Conservation (phyloP, 2,329 filamentous ascomycete species). For the Fusarium globosum region DNA sequence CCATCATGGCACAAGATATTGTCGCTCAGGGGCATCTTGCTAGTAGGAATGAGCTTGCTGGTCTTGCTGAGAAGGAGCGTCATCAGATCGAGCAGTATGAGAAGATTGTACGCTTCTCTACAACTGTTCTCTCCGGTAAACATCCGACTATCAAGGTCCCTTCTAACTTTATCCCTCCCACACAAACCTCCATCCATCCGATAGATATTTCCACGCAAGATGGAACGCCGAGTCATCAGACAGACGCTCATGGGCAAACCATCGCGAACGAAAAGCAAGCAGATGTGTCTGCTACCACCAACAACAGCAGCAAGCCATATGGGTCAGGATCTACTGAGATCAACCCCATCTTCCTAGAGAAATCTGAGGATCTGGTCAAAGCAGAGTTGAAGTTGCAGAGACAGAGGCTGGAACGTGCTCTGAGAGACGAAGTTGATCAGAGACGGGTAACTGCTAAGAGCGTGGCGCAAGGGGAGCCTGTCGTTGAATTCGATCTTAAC, state of each 20-base stretch:
- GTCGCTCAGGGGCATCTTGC: slow-evolving; percentile 24
- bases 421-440: slow-evolving; percentile 83
- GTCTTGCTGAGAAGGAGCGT: slow-evolving; percentile 59
- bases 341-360: slow-evolving; percentile 85
- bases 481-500: slow-evolving; percentile 76
- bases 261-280: slow-evolving; percentile 51
- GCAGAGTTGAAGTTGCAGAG: slow-evolving; percentile 85
- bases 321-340: slow-evolving; percentile 72
- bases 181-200: slow-evolving; percentile 34
- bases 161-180: slow-evolving; percentile 50
- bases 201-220: slow-evolving; percentile 38
- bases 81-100: slow-evolving; percentile 76
- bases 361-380: slow-evolving; percentile 85
- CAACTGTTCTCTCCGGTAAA: slow-evolving; percentile 82
- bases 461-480: slow-evolving; percentile 59
- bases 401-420: slow-evolving; percentile 79
- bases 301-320: slow-evolving; percentile 49
- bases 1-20: slow-evolving; percentile 45
- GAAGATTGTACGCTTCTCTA: slow-evolving; percentile 83
- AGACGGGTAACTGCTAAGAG: slow-evolving; percentile 57
- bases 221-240: slow-evolving; percentile 18
- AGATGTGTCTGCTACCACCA: slow-evolving; percentile 30
- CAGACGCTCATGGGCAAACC: slow-evolving; percentile 50
- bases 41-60: slow-evolving; percentile 39
- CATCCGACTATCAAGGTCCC: slow-evolving; percentile 72